Evolutionary conservation across 2,329 filamentous ascomycete genomes (phyloP), one percentile per base, ranked within the genome.

Genomic region (Myotisia sp.): DNA sequence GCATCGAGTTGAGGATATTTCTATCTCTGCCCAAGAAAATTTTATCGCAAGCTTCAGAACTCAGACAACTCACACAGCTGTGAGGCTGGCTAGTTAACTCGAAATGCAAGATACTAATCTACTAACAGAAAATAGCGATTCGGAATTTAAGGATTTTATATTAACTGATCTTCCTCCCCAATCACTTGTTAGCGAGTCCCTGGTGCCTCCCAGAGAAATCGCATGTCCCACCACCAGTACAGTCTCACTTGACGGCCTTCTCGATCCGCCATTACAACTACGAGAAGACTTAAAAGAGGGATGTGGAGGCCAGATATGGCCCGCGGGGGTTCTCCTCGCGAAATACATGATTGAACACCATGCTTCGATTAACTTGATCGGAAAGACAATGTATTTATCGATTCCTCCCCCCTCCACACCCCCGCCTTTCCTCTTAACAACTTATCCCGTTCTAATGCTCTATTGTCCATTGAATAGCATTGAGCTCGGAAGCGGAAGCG

Each of bases 301-400:
- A 40, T 95, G 90, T 56, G 90, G 90, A 31, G 90, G 90, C 2
- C 82, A 92, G 58, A 69, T 92, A 7, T 95, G 90, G 90, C 87
- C 86, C 3, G 87, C 87, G 1, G 90, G 90, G 7, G 80, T 92
- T 74, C 72, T 90, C 10, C 65, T 98, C 34, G 72, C 80, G 13
- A 83, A 79, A 56, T 92, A 95, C 53, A 71, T 95, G 68, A 66
- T 95, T 39, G 71, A 77, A 34, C 76, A 76, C 50, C 79, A 82
- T 47, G 64, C 63, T 42, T 60, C 70, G n/a, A n/a, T n/a, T n/a
- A 62, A 71, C 44, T 56, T 92, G 42, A 58, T 57, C 37, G 63
- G 70, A 38, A 76, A 80, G 43, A 71, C 73, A 57, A 84, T 92
- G 82, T 92, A 30, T 14, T 37, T 19, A 10, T 14, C 29, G 7